Conservation (phyloP, 768 basidiomycete species). For the Tubosaeta sp. region DNA sequence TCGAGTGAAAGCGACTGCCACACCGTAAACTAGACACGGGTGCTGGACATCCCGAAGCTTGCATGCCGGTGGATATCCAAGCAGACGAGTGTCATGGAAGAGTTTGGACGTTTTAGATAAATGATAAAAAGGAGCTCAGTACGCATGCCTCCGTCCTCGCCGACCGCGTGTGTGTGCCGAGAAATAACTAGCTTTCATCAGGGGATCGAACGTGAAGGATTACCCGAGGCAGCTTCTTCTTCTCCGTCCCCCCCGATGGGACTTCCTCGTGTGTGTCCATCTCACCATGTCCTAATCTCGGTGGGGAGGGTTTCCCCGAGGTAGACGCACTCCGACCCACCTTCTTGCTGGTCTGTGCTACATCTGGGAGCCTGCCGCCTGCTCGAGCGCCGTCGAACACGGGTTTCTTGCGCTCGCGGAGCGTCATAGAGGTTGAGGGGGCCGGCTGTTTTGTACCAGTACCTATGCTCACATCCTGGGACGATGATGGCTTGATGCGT, state of each 20-base stretch:
- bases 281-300: neutral
- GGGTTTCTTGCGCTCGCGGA: slow-evolving; percentile 46
- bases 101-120: too few species aligned
- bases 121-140: too few species aligned
- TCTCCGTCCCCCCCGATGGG: slow-evolving; percentile 17
- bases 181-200: slow-evolving; percentile 8
- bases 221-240: slow-evolving; percentile 54
- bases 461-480: neutral
- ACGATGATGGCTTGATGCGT: neutral
- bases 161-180: too few species aligned
- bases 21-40: too few species aligned
- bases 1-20: too few species aligned
- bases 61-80: too few species aligned
- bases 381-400: neutral
- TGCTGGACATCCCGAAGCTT: too few species aligned
- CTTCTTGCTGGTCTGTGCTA: neutral
- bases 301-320: neutral
- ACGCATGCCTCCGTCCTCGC: too few species aligned
- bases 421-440: slow-evolving; percentile 39
- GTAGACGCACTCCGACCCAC: slow-evolving; percentile 5
- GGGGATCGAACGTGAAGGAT: slow-evolving; percentile 51
- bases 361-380: neutral
- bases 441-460: slow-evolving; percentile 3
- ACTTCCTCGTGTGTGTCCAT: neutral
- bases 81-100: too few species aligned